A percentile compares a stretch with the other conserved stretches of the same genome.
These are phyloP conservation scores for Colletotrichum liaoningense DNA, from an alignment of 2,329 filamentous ascomycete species.

Conservation along the genomic window DNA sequence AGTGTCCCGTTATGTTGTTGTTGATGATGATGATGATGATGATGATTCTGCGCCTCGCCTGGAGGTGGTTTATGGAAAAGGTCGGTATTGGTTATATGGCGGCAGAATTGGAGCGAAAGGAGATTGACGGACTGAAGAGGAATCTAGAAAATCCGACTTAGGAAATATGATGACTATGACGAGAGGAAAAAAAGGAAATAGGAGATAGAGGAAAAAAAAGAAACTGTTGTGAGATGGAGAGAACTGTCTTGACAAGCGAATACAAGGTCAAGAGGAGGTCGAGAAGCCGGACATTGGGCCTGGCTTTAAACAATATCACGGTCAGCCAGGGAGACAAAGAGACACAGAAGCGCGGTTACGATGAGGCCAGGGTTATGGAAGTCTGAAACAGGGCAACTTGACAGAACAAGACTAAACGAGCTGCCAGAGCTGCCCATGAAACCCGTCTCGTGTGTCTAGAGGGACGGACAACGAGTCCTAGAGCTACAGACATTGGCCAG, in stretches of 20 bases:
- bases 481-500: conserved; percentile 64
- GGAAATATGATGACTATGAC: conserved; percentile 29
- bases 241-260: conserved; percentile 38
- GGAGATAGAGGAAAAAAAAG: conserved; percentile 40
- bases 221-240: conserved; percentile 38
- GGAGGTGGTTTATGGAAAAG: conserved; percentile 29
- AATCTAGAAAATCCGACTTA: conserved; percentile 30
- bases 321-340: conserved; percentile 32
- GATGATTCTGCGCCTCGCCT: conserved; percentile 30
- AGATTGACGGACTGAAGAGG: conserved; percentile 22
- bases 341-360: conserved; percentile 40
- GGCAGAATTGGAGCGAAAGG: conserved; percentile 19
- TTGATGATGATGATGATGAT: background rate
- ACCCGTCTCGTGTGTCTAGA: conserved; percentile 64
- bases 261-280: conserved; percentile 31
- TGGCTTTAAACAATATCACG: conserved; percentile 37
- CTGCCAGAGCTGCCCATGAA: conserved; percentile 56
- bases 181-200: conserved; percentile 38
- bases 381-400: conserved; percentile 40
- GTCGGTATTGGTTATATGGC: background rate
- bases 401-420: conserved; percentile 40
- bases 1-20: conserved; percentile 16
- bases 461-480: conserved; percentile 46
- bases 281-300: conserved; percentile 33
- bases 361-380: conserved; percentile 38